phyloP scores from a whole-genome alignment of 768 basidiomycete genomes.

The Collybia mongolica region DNA sequence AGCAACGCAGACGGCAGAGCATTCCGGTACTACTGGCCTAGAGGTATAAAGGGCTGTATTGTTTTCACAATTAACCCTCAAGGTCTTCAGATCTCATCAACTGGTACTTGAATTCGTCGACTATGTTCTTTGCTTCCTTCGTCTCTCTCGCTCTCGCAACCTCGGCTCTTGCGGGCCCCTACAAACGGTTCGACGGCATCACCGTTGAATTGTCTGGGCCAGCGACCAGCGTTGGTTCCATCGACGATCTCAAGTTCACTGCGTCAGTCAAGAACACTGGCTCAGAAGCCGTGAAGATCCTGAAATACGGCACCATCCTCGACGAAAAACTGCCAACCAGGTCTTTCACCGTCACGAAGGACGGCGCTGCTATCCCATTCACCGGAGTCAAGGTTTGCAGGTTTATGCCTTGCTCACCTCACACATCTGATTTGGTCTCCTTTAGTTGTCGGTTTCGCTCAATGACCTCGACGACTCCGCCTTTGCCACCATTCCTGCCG shows the following conservation, averaged over 20 bases:
- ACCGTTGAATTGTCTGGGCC: slow-evolving; percentile 28
- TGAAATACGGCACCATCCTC: slow-evolving; percentile 47
- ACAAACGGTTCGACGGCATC: slow-evolving; percentile 29
- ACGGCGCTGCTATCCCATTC: slow-evolving; percentile 36
- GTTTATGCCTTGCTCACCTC: not conserved
- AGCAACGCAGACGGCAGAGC: too few species aligned
- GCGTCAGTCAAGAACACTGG: slow-evolving; percentile 42
- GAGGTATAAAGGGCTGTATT: not conserved
- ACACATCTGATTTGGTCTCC: not conserved
- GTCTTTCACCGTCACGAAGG: slow-evolving; percentile 41
- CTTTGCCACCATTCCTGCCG: slow-evolving; percentile 36
- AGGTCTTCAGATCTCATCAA: not conserved
- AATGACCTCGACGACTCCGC: slow-evolving; percentile 35
- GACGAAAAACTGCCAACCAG: slow-evolving; percentile 40
- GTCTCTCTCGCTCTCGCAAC: slow-evolving; percentile 26
- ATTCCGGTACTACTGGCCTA: not conserved
- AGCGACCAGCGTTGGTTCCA: slow-evolving; percentile 28
- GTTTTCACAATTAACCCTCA: not conserved
- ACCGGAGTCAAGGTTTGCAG: slow-evolving; percentile 39
- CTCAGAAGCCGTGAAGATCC: slow-evolving; percentile 35
- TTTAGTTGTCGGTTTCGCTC: slow-evolving; percentile 35
- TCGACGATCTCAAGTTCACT: slow-evolving; percentile 38
- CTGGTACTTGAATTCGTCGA: not conserved
- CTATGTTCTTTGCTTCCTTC: slow-evolving; percentile 27
- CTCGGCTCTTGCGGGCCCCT: slow-evolving; percentile 27